Conservation (phyloP, 1,284 basidiomycete genomes). For the Ceratobasidium sp. region DNA sequence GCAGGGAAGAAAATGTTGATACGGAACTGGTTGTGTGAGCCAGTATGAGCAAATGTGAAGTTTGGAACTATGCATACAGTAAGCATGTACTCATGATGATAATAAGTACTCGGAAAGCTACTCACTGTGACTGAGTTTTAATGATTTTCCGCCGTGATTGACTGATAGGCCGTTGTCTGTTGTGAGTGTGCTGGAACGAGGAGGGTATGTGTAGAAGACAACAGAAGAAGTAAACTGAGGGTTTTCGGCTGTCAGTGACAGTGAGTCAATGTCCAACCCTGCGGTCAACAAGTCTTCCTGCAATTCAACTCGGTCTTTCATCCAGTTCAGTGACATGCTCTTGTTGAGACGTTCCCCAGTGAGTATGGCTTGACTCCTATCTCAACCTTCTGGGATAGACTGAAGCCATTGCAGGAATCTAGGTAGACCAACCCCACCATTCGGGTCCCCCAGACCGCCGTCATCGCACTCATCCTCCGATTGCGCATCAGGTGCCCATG, state of each 20-base stretch:
- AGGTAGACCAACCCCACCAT: not conserved
- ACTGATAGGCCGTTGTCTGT: not conserved
- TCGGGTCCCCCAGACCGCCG: not conserved
- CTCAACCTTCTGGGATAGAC: not conserved
- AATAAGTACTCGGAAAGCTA: not conserved
- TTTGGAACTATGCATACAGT: constrained; percentile 9
- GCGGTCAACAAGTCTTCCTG: not conserved
- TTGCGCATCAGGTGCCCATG: not conserved
- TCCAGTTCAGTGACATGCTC: not conserved
- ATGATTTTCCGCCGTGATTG: not conserved
- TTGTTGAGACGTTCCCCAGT: not conserved
- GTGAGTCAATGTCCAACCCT: constrained; percentile 6
- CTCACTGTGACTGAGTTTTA: constrained; percentile 2
- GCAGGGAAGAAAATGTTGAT: constrained; percentile 17
- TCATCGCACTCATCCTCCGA: not conserved
- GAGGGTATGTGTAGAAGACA: constrained; percentile 8
- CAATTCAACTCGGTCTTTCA: not conserved
- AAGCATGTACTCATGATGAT: not conserved
- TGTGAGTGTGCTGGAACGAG: not conserved
- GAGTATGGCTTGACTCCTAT: not conserved
- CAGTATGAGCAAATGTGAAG: not conserved
- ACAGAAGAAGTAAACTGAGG: constrained; percentile 2
- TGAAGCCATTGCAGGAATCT: not conserved
- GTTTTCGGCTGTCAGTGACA: not conserved
- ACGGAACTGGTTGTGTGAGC: constrained; percentile 1